Conservation (phyloP, 768 basidiomycete species). For the Mycena venus region DNA sequence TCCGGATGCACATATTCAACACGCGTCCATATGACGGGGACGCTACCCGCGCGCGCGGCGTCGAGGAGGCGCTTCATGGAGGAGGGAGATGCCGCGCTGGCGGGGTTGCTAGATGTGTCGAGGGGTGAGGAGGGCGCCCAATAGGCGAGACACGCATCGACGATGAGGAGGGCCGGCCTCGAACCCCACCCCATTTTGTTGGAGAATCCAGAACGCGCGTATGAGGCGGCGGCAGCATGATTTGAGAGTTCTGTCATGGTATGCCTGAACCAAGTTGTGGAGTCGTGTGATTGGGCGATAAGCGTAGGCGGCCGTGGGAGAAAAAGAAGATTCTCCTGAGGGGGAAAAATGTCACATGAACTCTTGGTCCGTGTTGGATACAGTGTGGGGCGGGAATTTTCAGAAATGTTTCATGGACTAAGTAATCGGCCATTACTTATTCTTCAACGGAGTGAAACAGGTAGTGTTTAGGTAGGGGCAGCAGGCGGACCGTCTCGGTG, state of each 20-base stretch:
- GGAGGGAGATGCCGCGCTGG: background rate
- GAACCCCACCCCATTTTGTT: slow-evolving; percentile 3
- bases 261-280: background rate
- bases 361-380: too few species aligned
- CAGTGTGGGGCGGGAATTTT: too few species aligned
- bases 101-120: slow-evolving; percentile 4
- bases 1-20: slow-evolving; percentile 9
- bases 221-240: background rate
- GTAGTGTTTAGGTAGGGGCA: too few species aligned
- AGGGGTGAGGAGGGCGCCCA: background rate
- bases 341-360: too few species aligned
- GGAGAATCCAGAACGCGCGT: background rate
- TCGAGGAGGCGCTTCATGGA: slow-evolving; percentile 12
- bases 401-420: too few species aligned
- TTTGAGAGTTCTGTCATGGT: background rate
- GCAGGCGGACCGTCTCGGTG: too few species aligned
- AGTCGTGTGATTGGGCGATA: background rate
- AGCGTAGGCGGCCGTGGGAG: too few species aligned
- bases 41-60: background rate
- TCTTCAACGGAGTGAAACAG: too few species aligned
- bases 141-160: slow-evolving; percentile 1
- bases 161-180: slow-evolving; percentile 2
- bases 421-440: too few species aligned
- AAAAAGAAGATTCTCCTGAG: too few species aligned
- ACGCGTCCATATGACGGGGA: slow-evolving; percentile 8